Evolutionary conservation across 257 asterid genomes (phyloP), one percentile per base, ranked within the genome.

Genomic region (Ilex aquifolium): DNA sequence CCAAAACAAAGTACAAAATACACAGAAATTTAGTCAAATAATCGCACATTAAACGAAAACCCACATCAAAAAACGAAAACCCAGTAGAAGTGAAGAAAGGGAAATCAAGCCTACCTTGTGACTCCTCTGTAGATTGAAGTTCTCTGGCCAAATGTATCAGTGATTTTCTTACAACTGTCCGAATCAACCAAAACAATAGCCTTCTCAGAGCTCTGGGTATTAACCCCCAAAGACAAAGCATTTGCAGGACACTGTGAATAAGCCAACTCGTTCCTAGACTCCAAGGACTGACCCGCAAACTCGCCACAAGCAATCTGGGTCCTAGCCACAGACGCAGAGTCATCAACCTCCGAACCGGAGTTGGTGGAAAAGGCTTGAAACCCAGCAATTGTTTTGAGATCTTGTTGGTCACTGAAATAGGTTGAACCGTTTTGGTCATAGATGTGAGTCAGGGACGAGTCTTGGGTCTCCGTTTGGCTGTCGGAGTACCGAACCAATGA

Each of bases 41-140:
- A 49, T 36, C 60, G 52, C 27, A 32, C 27, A 66, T 30, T n/a
- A 64, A 44, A 63, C 54, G 27, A 21, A 21, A 21, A 21, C 69
- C 62, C 68, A 7, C 14, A 46, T 59, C 31, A 40, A 7, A 32
- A 39, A 6, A n/a, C 50, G 59, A 29, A 6, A 15, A 39, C 61
- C 13, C 32, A 48, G 52, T 27, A 46, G 31, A 6, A 11, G 10
- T 53, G 2, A 31, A 53, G 11, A 14, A 30, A 57, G 49, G 30
- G 57, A 42, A 44, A 12, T 49, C 10, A 31, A 7, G 8, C 2
- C 10, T 77, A 85, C 99, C 99, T 85, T 3, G 99, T 92, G 21
- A 92, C 99, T 2, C 99, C 99, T 75, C 98, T 76, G 85, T 89
- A 92, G 50, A 92, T 83, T 13, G 99, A 92, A 57, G 99, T 92